Evolutionary conservation across 257 asterid species (phyloP), one percentile per base, ranked within the genome.

Genomic region (Nicotiana sylvestris): DNA sequence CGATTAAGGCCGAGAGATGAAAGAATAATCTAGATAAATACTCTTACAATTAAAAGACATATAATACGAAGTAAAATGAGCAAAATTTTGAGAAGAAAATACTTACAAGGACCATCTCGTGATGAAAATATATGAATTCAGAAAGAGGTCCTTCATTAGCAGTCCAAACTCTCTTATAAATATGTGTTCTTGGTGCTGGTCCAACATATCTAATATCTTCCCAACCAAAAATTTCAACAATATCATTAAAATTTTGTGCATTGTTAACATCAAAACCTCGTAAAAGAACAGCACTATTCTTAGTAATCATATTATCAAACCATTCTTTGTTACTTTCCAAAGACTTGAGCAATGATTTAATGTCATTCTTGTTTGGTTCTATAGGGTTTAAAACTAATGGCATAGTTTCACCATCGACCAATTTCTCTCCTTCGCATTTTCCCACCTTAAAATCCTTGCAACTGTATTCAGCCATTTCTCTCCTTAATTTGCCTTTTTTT

Each of bases 101-200:
- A 85, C 89, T 90, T 35, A 91, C 98, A 88, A 92, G 84, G 81
- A 92, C 97, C 98, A 94, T 94, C 85, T 92, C 97, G 82, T 94
- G 98, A 82, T 94, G 98, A 64, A 91, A 94, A 87, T 91, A 94
- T 18, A 94, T 91, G 85, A 92, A 94, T 85, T 94, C 92, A 1
- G 97, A 91, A 51, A 94, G 85, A 13, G 98, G 97, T 2, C 98
- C 98, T 69, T 92, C 98, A 74, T 94, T 94, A 67, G 98, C 98
- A 0, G 98, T 94, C 96, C 96, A 92, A 9, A 94, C 62, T 76
- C 97, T 87, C 87, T 94, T 94, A 86, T 94, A 77, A 30, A 94
- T 81, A 86, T 94, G 98, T 0, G 98, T 92, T 39, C 97, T 86
- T 0, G 98, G 98, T 0, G 97, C 98, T 17, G 98, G 98, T 18